Conservation (phyloP, 1,284 basidiomycete species). For the Austroboletus niveus region DNA sequence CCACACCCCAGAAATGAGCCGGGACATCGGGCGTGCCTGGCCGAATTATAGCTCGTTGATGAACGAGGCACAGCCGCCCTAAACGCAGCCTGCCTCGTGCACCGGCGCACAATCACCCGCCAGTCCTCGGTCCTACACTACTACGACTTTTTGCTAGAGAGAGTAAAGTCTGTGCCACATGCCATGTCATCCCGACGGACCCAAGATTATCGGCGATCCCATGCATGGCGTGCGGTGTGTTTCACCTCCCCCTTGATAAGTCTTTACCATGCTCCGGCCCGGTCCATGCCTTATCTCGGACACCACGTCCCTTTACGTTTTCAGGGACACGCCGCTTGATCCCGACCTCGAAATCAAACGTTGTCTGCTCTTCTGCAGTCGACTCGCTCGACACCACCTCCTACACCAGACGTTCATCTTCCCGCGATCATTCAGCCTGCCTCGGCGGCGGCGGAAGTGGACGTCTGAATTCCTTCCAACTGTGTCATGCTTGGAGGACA, state of each 20-base stretch:
- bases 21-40: slow-evolving; percentile 12
- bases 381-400: too few species aligned
- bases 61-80: slow-evolving; percentile 13
- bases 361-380: too few species aligned
- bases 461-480: background rate
- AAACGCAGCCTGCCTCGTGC: slow-evolving; percentile 8
- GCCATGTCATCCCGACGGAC: background rate
- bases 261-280: background rate
- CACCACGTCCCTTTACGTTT: background rate
- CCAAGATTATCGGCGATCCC: background rate
- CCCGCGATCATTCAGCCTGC: slow-evolving; percentile 4
- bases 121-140: too few species aligned
- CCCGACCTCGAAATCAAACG: too few species aligned
- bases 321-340: background rate
- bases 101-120: background rate
- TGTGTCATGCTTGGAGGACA: background rate
- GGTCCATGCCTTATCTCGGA: background rate
- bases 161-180: slow-evolving; percentile 1
- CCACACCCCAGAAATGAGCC: slow-evolving; percentile 10
- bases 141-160: background rate
- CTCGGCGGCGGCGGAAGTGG: slow-evolving; percentile 2
- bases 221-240: background rate
- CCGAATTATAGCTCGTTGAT: too few species aligned
- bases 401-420: background rate
- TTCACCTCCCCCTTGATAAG: background rate